Base-by-base conservation (phyloP, 495 filamentous ascomycete genomes). In the Podospora tetraspora region DNA sequence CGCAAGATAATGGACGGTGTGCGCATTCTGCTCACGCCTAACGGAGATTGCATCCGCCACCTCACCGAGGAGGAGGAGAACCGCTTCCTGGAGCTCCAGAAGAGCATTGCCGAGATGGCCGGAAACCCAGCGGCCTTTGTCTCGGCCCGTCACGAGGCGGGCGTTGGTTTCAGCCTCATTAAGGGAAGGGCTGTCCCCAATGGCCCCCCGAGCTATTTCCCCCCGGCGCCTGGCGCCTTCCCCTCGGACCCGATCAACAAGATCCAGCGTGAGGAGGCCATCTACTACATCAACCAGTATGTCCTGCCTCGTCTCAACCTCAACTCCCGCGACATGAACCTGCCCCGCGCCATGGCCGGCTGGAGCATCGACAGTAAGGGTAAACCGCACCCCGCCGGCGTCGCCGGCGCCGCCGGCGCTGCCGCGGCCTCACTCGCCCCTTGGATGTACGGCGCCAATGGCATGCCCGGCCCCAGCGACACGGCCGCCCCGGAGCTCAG, bases 1-100 rank as follows among this genome's bases (percentile, higher is more conserved):
- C 83, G 80, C 60, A 87, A 87, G 71, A 69, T 78, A 1, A 73
- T 81, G 21, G 82, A 83, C 30, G 79, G 79, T 23, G 79, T 81
- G 32, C 82, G 85, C 27, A 85, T 88, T 63, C 79, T 95, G 60
- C 87, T 95, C 63, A 93, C 91, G 1, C 92, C 93, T 3, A 88
- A 90, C 66, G 92, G 93, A 4, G 87, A 89, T 66, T 89, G 91
- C 64, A 82, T 97, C 29, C 87, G 87, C 52, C 92, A 92, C 69
- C 81, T 99, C 23, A 89, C 85, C 12, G 74, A 83, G 16, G 89
- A 91, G 30, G 91, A 96, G 73, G 92, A 96, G 69, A 83, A 90
- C 24, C 85, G 89, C 10, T 94, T 91, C 68, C 79, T 97, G 16
- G 82, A 87, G 63, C 83, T 96, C 0, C 92, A 97, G 77, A 83